Base-by-base conservation (phyloP, 345 rosid species). In the Lepidium didymum region DNA sequence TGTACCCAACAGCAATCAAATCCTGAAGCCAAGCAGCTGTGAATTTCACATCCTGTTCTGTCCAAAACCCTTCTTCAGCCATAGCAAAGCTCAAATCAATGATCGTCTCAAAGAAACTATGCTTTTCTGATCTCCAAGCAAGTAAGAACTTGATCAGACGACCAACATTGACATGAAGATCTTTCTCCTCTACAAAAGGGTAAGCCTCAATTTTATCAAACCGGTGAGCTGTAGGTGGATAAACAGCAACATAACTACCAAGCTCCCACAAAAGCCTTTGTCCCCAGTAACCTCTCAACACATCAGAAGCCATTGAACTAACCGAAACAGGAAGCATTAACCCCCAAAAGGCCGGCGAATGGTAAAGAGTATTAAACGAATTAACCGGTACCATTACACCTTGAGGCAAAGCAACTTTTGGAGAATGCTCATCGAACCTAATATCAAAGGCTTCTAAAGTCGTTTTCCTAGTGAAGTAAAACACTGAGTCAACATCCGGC, bases 1-100 rank as follows among this genome's bases (percentile, higher is more conserved):
- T 91, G 76, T 91, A 95, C 4, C 97, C 92, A n/a, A 91, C 93
- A 31, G 97, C 82, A 69, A 89, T 81, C 86, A 95, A 86, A 76
- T 95, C 99, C 74, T 95, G 93, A 69, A 95, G 93, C 99, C 99
- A 95, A 72, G 96, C 91, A 61, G 92, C 93, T 56, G 99, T 89
- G 44, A 95, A 91, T 63, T 80, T 91, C 64, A 89, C 66, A 60
- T 95, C 97, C 78, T 83, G 87, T 54, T 91, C 96, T 0, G 85
- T 84, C 99, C 99, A 95, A 79, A 91, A 95, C 42, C 94, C 93
- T 64, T 89, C 97, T 77, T 95, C 97, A 34, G 88, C 96, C 96
- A 95, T 91, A 61, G 81, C 87, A 72, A 76, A 88, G 76, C 99
- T 95, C 78, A 95, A 76, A 62, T 95, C 96, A 74, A 91, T 70